A percentile compares a stretch with the other conserved stretches of the same genome.
phyloP scores from a whole-genome alignment of 805 yeast genomes.

The Nakazawaea holstii region DNA sequence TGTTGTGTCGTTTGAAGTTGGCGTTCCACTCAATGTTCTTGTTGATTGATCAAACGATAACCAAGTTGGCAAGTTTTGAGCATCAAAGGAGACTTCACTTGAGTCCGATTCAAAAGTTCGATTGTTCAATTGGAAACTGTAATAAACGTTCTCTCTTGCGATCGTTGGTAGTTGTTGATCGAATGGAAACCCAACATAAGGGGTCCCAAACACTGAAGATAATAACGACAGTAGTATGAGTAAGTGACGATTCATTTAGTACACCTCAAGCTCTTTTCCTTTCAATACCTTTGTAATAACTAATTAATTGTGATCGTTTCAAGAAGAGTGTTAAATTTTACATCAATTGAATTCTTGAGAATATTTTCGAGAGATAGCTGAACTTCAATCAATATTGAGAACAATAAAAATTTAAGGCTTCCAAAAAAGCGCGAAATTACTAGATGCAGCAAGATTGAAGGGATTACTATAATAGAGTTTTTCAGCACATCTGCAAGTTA shows the following conservation, averaged over 20 bases:
- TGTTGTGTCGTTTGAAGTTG: conserved; percentile 38
- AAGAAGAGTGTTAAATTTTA: no score
- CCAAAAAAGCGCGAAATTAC: no score
- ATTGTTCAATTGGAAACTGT: conserved; percentile 60
- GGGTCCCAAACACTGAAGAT: conserved; percentile 29
- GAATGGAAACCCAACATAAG: conserved; percentile 71
- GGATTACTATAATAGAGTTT: no score
- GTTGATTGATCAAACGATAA: conserved; percentile 59
- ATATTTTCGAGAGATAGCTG: no score
- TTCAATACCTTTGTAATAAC: background rate
- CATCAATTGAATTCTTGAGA: no score
- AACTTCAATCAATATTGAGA: no score
- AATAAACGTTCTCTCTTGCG: conserved; percentile 62
- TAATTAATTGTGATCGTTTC: no score
- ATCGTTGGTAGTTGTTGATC: conserved; percentile 81
- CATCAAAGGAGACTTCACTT: conserved; percentile 48
- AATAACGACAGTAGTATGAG: background rate
- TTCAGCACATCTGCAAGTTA: no score
- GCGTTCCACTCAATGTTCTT: conserved; percentile 67
- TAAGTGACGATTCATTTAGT: background rate
- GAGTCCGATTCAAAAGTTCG: conserved; percentile 56
- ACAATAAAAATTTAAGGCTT: no score
- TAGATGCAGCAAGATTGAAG: no score
- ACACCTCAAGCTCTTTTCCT: background rate
- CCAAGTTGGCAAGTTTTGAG: conserved; percentile 69